Conservation (phyloP, 2,329 filamentous ascomycete species). For the Neopestalotiopsis clavispora region DNA sequence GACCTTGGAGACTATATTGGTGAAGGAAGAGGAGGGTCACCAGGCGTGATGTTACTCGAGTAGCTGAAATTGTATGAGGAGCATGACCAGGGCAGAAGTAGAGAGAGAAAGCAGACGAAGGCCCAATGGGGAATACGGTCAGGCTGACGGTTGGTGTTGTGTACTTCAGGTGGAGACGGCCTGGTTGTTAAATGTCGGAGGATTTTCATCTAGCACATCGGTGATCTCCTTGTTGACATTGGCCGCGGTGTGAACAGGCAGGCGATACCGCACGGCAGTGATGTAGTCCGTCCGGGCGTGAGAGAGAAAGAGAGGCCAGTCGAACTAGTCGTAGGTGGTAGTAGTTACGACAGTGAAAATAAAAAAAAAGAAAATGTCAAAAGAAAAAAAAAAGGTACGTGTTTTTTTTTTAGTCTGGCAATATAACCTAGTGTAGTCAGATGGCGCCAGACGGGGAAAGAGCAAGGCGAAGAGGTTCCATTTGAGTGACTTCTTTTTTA, state of each 20-base stretch:
- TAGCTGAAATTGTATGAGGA: neutral
- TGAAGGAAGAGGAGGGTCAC: neutral
- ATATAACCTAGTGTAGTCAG: slow-evolving; percentile 9
- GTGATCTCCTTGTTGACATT: slow-evolving; percentile 16
- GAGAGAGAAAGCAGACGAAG: slow-evolving; percentile 13
- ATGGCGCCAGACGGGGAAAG: slow-evolving; percentile 1
- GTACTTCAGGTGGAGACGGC: slow-evolving; percentile 14
- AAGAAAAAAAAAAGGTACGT: neutral
- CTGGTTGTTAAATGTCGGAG: slow-evolving; percentile 9
- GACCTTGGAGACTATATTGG: slow-evolving; percentile 1
- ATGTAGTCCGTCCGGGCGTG: neutral
- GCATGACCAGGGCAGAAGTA: slow-evolving; percentile 2
- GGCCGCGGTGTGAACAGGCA: neutral
- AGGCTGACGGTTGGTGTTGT: slow-evolving; percentile 11
- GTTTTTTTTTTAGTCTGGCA: neutral
- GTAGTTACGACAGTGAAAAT: too few species aligned
- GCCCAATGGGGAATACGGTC: slow-evolving; percentile 17
- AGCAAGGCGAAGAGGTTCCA: slow-evolving; percentile 12
- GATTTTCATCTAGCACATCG: slow-evolving; percentile 7
- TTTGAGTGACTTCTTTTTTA: neutral
- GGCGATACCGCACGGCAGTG: slow-evolving; percentile 1
- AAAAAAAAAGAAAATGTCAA: too few species aligned
- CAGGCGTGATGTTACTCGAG: neutral
- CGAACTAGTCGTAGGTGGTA: neutral
- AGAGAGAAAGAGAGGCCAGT: neutral